Base-by-base conservation (phyloP, 1,284 basidiomycete species). In the Chalciporus sp. region DNA sequence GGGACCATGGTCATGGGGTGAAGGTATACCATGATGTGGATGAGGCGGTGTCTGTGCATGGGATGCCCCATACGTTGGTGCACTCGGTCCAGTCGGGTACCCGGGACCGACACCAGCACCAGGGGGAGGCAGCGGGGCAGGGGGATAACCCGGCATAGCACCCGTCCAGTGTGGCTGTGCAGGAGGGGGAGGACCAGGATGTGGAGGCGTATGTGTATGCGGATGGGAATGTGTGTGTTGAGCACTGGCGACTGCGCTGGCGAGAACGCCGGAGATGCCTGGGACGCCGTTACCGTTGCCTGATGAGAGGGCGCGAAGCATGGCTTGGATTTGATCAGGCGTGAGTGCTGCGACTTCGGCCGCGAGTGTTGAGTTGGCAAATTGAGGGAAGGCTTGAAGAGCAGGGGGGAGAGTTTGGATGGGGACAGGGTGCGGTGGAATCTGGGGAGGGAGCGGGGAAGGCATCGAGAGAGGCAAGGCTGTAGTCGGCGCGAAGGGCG, bases 281-380 rank as follows among this genome's bases (percentile, higher is more conserved):
- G 61, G 57, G 20, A 65, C 58, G 33, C 66, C 57, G 4, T 17
- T 37, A 17, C 62, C 60, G 16, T 69, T 71, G 7, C 63, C 62
- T 8, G 71, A 68, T 7, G 66, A 66, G 19, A 85, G 68, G 0
- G 81, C 72, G 39, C 77, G 77, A 26, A 86, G 66, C 64, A 86
- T 76, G 23, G 75, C 69, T 52, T 83, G 80, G 23, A 86, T 78
- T 64, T 86, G 84, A 51, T 84, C 84, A 0, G 81, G 83, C 1
- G 83, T 84, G 26, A 85, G 72, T 8, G 82, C 73, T 1, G 83
- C 80, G 7, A 85, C 76, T 61, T 69, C 67, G 12, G 72, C 70
- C 31, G 70, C 70, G 8, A 73, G 67, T 3, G 70, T 59, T 27
- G 69, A 58, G 42, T 65, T 71, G 40, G 69, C 69, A 14, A 73